phyloP scores from a whole-genome alignment of 192 early-diverging fungal species.

The Linnemannia zychae region DNA sequence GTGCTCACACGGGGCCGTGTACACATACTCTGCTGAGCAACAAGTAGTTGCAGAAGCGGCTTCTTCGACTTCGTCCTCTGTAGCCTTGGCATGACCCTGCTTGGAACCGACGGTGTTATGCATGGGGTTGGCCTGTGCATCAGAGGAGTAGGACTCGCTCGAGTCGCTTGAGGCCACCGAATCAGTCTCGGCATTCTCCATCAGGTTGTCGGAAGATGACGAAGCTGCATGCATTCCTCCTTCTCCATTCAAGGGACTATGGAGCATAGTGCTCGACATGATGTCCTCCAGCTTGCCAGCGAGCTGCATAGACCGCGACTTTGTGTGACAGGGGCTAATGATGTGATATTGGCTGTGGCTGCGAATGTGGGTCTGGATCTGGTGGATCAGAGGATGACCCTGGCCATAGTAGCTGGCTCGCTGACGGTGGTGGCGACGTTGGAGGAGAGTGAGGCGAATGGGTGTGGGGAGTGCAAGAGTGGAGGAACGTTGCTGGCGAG shows the following conservation, averaged over 20 bases:
- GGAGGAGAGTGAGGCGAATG: background rate
- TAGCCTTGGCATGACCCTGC: background rate
- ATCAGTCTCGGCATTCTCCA: slow-evolving; percentile 5
- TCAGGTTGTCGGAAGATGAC: background rate
- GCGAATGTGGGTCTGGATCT: slow-evolving; percentile 24
- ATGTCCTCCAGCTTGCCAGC: slow-evolving; percentile 35
- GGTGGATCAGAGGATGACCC: slow-evolving; percentile 23
- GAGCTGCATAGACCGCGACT: slow-evolving; percentile 39
- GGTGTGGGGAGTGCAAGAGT: slow-evolving; percentile 1
- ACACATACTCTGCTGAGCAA: slow-evolving; percentile 42
- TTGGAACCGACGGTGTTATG: background rate
- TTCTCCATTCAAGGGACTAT: slow-evolving; percentile 4
- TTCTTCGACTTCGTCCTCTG: background rate
- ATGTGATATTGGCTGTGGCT: slow-evolving; percentile 17
- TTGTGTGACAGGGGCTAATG: slow-evolving; percentile 27
- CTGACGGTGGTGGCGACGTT: slow-evolving; percentile 18
- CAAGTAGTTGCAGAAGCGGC: background rate
- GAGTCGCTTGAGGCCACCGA: background rate
- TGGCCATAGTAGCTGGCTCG: slow-evolving; percentile 24
- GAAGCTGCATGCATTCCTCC: background rate
- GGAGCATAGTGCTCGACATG: slow-evolving; percentile 23
- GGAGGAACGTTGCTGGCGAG: slow-evolving; percentile 10
- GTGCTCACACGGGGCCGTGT: slow-evolving; percentile 54
- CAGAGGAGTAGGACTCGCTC: background rate
- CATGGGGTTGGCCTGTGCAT: slow-evolving; percentile 5